Evolutionary conservation across 495 filamentous ascomycete genomes (phyloP), one percentile per base, ranked within the genome.

Genomic region (Immersiella caudata): DNA sequence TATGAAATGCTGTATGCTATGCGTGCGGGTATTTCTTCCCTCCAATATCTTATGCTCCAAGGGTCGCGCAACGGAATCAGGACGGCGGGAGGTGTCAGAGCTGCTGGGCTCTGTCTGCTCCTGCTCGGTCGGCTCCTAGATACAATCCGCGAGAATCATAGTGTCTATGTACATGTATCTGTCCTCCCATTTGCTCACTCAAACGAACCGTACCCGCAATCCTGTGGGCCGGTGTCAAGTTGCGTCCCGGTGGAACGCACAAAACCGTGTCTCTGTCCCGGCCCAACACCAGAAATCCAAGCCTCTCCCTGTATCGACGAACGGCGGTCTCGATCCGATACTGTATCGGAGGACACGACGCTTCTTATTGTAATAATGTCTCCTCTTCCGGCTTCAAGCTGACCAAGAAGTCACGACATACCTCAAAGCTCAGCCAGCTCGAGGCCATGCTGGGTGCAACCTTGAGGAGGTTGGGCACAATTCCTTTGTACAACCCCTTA

Each of bases 381-480:
- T 73, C 75, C 36, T 82, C 78, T 14, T 73, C 65, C 0, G 76
- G 77, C 62, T 83, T 84, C 60, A 93, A 68, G 8, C 77, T 79
- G 35, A 94, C 81, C 20, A 97, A 76, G 74, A 97, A 90, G 79
- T 99, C 95, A 67, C 95, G 85, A 26, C 91, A 93, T 59, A 98
- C 74, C 79, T 99, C 95, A 75, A 94, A 99, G 81, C 94, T 98
- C 25, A 97, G 85, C 93, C 96, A 99, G 78, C 91, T 96, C 71
- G 93, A 95, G 25, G 96, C 95, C 93, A 99, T 99, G 73, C 95
- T 98, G 7, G 95, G 95, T 6, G 95, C 95, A 18, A 99, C 95
- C 78, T 99, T 99, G 52, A 98, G 84, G 5, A 98, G 83, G 73
- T 99, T 99, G 2, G 95, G 96, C 21, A 93, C 86, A 69, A 97